Evolutionary conservation across 257 asterid genomes (phyloP).

Genomic region (Lavandula angustifolia): DNA sequence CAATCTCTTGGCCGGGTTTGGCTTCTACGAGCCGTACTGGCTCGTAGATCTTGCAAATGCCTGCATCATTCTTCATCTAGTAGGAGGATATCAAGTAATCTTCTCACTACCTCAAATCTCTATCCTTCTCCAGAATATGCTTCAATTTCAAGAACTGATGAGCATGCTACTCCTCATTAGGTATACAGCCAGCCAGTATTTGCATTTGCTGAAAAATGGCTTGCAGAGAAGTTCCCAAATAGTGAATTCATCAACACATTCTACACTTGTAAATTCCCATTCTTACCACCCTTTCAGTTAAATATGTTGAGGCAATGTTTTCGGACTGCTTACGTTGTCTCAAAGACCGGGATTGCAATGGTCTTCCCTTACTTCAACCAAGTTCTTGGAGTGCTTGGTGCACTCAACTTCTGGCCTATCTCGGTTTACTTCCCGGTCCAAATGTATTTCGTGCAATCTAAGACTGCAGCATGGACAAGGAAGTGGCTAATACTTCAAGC

Average conservation of each 20-base stretch:
- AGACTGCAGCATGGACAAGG: slow-evolving; percentile 49
- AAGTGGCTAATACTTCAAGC: slow-evolving; percentile 46
- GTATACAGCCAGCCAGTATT: slow-evolving; percentile 67
- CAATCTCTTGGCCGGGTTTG: slow-evolving; percentile 74
- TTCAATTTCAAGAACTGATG: too few relatives aligned
- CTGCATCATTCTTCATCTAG: slow-evolving; percentile 62
- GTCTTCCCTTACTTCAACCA: slow-evolving; percentile 77
- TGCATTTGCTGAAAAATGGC: slow-evolving; percentile 55
- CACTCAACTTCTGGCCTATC: slow-evolving; percentile 74
- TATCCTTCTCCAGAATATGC: background rate
- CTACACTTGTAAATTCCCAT: slow-evolving; percentile 26
- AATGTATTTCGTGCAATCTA: slow-evolving; percentile 66
- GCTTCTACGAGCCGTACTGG: slow-evolving; percentile 74
- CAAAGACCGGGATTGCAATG: slow-evolving; percentile 57
- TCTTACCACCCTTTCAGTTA: slow-evolving; percentile 37
- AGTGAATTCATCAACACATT: slow-evolving; percentile 36
- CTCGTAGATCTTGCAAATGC: slow-evolving; percentile 71
- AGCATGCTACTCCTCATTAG: slow-evolving; percentile 5
- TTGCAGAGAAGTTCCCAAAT: slow-evolving; percentile 39
- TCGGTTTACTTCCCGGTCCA: slow-evolving; percentile 69
- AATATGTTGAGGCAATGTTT: slow-evolving; percentile 50
- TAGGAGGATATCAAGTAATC: slow-evolving; percentile 71
- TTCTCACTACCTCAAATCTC: background rate
- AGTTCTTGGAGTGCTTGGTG: slow-evolving; percentile 69
- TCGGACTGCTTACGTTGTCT: slow-evolving; percentile 56